phyloP scores from a whole-genome alignment of 495 filamentous ascomycete species.

The Cetradonia linearis region DNA sequence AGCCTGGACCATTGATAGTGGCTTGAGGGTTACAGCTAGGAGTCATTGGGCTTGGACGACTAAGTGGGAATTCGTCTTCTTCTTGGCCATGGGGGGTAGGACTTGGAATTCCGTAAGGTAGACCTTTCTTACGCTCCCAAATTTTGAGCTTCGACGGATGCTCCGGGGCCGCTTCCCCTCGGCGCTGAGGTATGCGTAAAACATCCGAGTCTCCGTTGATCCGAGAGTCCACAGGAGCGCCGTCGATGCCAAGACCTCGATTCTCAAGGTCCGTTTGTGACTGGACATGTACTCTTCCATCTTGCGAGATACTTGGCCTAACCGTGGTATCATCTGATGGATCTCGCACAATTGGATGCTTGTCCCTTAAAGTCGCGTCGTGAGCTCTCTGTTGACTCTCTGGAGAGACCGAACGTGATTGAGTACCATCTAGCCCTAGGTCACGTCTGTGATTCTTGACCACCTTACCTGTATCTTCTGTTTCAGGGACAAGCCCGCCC shows the following conservation, averaged over 20 bases:
- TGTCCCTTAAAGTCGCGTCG: conserved; percentile 2
- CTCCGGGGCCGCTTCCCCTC: conserved; percentile 9
- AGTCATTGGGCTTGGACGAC: conserved; percentile 18
- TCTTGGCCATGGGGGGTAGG: conserved; percentile 35
- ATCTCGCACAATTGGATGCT: not conserved
- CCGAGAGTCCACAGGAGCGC: conserved; percentile 1
- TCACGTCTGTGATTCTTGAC: not conserved
- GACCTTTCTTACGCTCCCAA: conserved; percentile 32
- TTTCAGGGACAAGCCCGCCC: conserved; percentile 1
- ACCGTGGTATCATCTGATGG: conserved; percentile 4
- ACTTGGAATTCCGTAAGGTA: conserved; percentile 31
- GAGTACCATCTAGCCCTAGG: not conserved
- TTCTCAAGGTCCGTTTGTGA: not conserved
- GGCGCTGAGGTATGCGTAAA: conserved; percentile 9
- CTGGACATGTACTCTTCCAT: not conserved
- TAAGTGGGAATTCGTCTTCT: conserved; percentile 37
- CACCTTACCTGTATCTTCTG: not conserved
- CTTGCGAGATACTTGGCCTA: conserved; percentile 9
- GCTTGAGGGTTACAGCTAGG: conserved; percentile 20
- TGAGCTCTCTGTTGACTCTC: not conserved
- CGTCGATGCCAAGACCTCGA: conserved; percentile 13
- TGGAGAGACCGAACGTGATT: conserved; percentile 1
- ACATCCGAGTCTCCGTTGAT: conserved; percentile 5
- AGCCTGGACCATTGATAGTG: conserved; percentile 21
- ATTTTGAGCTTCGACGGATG: conserved; percentile 33